These are phyloP conservation scores for Plenodomus biglobosus DNA, from an alignment of 2,329 filamentous ascomycete genomes.

Conservation along the genomic window DNA sequence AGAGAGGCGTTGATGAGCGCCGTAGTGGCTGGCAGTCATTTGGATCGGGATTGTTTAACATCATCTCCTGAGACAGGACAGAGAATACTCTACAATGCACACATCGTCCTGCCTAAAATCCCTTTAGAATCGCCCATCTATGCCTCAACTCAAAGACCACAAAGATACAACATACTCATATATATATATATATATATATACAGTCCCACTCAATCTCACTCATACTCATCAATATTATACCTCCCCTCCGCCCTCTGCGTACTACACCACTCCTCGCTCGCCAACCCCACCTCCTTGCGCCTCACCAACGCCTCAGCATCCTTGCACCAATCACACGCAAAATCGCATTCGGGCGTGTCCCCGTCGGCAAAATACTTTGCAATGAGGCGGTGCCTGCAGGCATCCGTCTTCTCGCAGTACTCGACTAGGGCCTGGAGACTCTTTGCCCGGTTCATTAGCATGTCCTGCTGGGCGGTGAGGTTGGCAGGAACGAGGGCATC, in stretches of 20 bases:
- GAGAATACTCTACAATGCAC: no score
- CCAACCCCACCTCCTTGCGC: conserved; percentile 49
- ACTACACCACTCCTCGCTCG: conserved; percentile 53
- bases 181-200: no score
- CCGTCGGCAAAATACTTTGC: conserved; percentile 43
- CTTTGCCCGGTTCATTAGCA: conserved; percentile 45
- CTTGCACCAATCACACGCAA: conserved; percentile 55
- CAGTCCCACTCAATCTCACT: no score
- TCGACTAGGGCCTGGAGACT: conserved; percentile 62
- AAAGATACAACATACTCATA: no score
- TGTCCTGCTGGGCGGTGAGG: conserved; percentile 38
- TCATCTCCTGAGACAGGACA: no score
- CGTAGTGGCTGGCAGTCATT: neutral
- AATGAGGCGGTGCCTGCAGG: conserved; percentile 66
- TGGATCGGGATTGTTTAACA: no score
- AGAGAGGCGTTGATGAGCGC: conserved; percentile 10
- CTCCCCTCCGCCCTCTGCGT: conserved; percentile 50
- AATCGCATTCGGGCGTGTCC: conserved; percentile 45
- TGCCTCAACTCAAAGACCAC: no score
- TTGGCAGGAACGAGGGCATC: no score
- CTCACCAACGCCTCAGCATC: conserved; percentile 46
- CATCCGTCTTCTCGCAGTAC: conserved; percentile 76
- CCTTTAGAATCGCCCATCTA: no score
- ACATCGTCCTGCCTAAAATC: no score
- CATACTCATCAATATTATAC: conserved; percentile 45